These are phyloP conservation scores for Nidularia pulvinata DNA, from an alignment of 768 basidiomycete species.

Conservation along the genomic window DNA sequence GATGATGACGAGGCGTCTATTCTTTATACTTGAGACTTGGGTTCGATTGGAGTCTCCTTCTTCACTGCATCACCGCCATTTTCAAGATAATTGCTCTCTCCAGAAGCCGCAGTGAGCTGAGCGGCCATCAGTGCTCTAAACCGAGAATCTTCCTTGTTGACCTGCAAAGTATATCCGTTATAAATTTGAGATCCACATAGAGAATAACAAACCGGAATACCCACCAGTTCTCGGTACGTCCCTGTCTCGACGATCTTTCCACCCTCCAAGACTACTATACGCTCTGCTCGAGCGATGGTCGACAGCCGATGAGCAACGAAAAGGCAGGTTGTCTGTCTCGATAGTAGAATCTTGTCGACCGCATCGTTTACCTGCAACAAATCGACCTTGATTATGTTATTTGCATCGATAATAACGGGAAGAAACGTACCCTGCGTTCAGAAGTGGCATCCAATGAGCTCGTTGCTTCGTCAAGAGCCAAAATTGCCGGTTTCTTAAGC, in stretches of 20 bases:
- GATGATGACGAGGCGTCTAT: no score
- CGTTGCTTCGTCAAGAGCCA: conserved; percentile 90
- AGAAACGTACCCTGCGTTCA: conserved; percentile 62
- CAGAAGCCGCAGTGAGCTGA: conserved; percentile 61
- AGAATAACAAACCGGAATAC: conserved; percentile 12
- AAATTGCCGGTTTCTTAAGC: conserved; percentile 84
- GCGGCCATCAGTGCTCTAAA: conserved; percentile 91
- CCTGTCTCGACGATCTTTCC: conserved; percentile 84
- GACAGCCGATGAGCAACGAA: conserved; percentile 91
- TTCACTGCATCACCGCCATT: conserved; percentile 4
- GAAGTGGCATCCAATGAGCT: conserved; percentile 88
- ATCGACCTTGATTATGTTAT: neutral
- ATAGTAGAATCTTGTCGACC: conserved; percentile 82
- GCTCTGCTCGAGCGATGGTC: conserved; percentile 87
- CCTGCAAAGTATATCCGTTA: conserved; percentile 31
- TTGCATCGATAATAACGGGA: neutral
- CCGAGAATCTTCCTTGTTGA: conserved; percentile 68
- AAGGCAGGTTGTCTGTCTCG: conserved; percentile 81
- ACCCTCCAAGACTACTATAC: conserved; percentile 89
- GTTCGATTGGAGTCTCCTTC: no score
- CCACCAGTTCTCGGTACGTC: conserved; percentile 74
- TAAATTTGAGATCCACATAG: neutral
- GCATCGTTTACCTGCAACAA: conserved; percentile 79
- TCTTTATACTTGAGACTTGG: no score
- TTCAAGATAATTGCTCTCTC: conserved; percentile 13